Evolutionary conservation across 192 early-diverging fungal species (phyloP), one percentile per base, ranked within the genome.

Genomic region (Piromyces finnis): DNA sequence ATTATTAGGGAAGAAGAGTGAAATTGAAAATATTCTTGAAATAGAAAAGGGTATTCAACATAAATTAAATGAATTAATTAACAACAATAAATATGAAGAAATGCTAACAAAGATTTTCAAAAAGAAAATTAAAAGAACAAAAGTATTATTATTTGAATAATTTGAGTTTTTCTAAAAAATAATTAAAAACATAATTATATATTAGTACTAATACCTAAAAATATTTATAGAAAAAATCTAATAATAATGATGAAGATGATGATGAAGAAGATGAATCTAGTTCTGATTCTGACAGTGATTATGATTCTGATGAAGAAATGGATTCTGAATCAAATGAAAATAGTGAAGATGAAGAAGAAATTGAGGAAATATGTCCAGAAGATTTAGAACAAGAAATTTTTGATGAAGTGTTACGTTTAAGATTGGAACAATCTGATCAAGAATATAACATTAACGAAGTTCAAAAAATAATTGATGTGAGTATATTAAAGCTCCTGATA

Each of bases 41-140:
- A 78, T 83, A 30, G 88, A 89, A 77, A 91, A 89, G 82, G 85
- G 83, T 28, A 82, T 91, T 5, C 86, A 91, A 78, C 86, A 89
- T 3, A 86, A 88, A 78, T 88, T 90, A 78, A 84, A 77, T 28
- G 78, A 79, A 3, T 68, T 78, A 35, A 29, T 91, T 18, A 88
- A 89, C 18, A 89, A 88, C 82, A 91, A 90, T 83, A 90, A 90
- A 79, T 80, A 88, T 82, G 90, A 91, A 81, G 90, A 91, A 41
- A 83, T 85, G 41, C 79, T 91, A 28, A 84, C 82, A 28, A 91
- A 89, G 80, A 84, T 91, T 11, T 91, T 91, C 82, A 88, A 86
- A 78, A 87, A 86, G 82, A 91, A 89, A 79, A 84, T 91, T 39
- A 91, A 91, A 82, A 78, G 90, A 36, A 79, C 81, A 32, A 91